These are phyloP conservation scores for Plasmodium vivax DNA, from an alignment of 169 alveolate genomes.

Conservation along the genomic window DNA sequence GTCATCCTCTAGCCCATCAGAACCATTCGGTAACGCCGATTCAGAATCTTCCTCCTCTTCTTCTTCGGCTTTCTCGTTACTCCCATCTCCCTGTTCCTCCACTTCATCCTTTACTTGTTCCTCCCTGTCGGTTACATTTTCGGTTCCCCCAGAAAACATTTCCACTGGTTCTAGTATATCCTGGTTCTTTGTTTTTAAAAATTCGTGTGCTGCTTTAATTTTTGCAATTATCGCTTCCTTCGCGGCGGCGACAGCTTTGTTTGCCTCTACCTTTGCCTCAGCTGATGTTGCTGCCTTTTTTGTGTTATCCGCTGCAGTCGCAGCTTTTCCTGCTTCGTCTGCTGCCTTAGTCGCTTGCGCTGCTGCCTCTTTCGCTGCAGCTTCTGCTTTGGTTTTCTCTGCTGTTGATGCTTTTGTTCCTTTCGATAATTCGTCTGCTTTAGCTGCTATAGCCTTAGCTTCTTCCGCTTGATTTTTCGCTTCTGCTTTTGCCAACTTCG, in stretches of 20 bases:
- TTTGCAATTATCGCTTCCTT: background rate
- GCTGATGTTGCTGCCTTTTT: no score
- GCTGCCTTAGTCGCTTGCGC: no score
- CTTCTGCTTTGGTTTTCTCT: no score
- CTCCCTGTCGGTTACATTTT: background rate
- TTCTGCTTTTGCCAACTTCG: no score
- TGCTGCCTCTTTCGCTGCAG: no score
- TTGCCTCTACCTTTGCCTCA: background rate
- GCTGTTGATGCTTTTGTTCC: no score
- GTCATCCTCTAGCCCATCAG: no score
- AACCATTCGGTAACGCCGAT: no score
- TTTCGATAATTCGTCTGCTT: no score
- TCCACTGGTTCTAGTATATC: background rate
- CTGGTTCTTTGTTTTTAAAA: background rate
- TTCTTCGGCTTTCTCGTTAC: background rate
- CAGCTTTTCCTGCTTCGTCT: background rate
- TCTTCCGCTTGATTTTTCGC: no score
- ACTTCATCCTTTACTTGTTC: background rate
- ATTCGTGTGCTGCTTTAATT: background rate
- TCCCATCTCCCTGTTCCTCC: background rate
- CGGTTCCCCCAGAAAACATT: background rate
- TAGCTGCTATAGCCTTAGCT: no score
- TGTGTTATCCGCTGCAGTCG: no score
- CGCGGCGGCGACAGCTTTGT: background rate
- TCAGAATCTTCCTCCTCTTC: background rate